Evolutionary conservation across 768 basidiomycete species (phyloP), one percentile per base, ranked within the genome.

Genomic region (Artomyces pyxidatus): DNA sequence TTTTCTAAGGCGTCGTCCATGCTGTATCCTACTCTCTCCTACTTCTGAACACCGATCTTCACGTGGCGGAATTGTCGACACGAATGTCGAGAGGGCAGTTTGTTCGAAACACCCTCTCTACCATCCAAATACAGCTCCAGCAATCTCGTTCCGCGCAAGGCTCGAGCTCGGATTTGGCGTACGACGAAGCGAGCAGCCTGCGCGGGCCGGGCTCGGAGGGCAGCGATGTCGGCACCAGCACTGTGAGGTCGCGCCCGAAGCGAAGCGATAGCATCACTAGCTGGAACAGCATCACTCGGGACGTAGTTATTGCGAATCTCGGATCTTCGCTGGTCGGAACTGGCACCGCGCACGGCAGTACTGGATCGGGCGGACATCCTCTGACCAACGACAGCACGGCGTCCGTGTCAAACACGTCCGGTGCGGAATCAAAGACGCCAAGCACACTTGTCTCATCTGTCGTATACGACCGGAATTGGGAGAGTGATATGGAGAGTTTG

Each of bases 31-130:
- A 95, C 59, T 96, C 94, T 2, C 76, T 99, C 32, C 71, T 99
- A 0, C 75, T 98, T 27, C 77, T 98, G 45, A 99, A 99, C 69
- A 99, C 96, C 23, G 96, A 99, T 64, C 76, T 99, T 28, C 95
- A 99, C 65, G 85, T 99, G 44, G 96, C 94, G 27, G 94, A 97
- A 30, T 73, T 96, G 23, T 65, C 80, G 16, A 80, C 76, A 3
- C 84, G 89, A 52, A 99, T 98, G 96, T 93, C 95, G 1, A 80
- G 88, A 17, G 75, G 59, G 45, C 93, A 97, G 60, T 99, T 98
- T 65, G 83, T 98, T 6, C 79, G 83, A 43, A 97, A 98, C 64
- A 97, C 94, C 1, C 76, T 98, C 63, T 69, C 78, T 3, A 85
- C 90, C 1, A 86, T 99, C 48, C 88, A 86, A 59, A 80, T 78